These are phyloP conservation scores for Byssochlamys sp. DNA, from an alignment of 2,329 filamentous ascomycete species.

Conservation along the genomic window DNA sequence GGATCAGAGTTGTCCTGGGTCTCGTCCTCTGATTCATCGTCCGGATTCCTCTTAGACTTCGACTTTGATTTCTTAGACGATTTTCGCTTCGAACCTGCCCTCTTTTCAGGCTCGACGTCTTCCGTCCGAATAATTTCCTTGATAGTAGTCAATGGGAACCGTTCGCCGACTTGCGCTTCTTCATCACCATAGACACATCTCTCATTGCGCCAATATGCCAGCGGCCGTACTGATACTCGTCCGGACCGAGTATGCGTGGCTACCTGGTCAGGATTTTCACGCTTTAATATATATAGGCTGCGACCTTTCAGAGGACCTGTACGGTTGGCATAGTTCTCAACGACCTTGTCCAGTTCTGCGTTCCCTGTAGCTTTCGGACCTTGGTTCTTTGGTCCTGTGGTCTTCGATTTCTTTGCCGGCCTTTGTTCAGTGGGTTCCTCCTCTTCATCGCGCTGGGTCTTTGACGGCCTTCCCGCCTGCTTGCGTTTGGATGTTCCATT, in stretches of 20 bases:
- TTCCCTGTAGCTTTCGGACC: slow-evolving; percentile 17
- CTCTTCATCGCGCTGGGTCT: slow-evolving; percentile 13
- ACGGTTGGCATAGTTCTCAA: slow-evolving; percentile 35
- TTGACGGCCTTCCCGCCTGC: slow-evolving; percentile 23
- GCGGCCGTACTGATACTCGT: slow-evolving; percentile 64
- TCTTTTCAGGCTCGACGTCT: slow-evolving; percentile 42
- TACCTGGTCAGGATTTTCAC: slow-evolving; percentile 44
- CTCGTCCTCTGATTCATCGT: slow-evolving; percentile 32
- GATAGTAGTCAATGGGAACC: slow-evolving; percentile 58
- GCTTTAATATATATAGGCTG: slow-evolving; percentile 42
- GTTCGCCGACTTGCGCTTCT: slow-evolving; percentile 46
- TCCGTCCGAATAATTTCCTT: slow-evolving; percentile 70
- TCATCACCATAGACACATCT: slow-evolving; percentile 59
- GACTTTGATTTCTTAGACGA: slow-evolving; percentile 23
- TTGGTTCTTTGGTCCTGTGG: slow-evolving; percentile 13
- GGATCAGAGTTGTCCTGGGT: slow-evolving; percentile 30
- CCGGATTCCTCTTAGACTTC: slow-evolving; percentile 25
- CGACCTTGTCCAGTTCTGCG: slow-evolving; percentile 32
- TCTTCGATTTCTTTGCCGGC: slow-evolving; percentile 25
- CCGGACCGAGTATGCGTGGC: slow-evolving; percentile 64
- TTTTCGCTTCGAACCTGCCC: slow-evolving; percentile 28
- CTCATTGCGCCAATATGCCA: slow-evolving; percentile 83
- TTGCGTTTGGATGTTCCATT: slow-evolving; percentile 12
- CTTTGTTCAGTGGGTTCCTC: slow-evolving; percentile 16
- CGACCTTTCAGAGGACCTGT: slow-evolving; percentile 38